Evolutionary conservation across 2,329 filamentous ascomycete genomes (phyloP).

Genomic region (Macrophomina phaseolina): DNA sequence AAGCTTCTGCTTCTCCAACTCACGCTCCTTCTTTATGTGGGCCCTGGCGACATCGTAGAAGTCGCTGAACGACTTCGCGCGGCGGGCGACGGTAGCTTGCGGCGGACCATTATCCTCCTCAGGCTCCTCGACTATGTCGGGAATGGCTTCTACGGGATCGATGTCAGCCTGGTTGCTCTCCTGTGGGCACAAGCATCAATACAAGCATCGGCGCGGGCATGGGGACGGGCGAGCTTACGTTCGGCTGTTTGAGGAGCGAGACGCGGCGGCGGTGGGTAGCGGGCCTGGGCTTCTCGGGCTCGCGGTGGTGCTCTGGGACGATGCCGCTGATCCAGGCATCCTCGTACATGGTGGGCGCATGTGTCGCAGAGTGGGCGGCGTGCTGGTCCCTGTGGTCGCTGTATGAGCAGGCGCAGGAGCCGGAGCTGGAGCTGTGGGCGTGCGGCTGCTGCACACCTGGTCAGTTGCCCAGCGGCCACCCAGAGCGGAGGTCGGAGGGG

Average conservation of each 20-base stretch:
- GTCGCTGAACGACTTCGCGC: constrained; percentile 79
- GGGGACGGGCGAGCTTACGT: constrained; percentile 49
- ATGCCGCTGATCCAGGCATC: constrained; percentile 81
- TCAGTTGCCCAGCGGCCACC: not conserved
- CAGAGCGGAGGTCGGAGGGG: not conserved
- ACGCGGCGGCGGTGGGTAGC: constrained; percentile 68
- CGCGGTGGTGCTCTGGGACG: constrained; percentile 60
- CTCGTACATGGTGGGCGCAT: constrained; percentile 69
- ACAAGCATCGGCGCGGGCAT: constrained; percentile 47
- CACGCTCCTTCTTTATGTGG: constrained; percentile 61
- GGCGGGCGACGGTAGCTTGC: constrained; percentile 66
- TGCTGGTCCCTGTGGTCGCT: constrained; percentile 15
- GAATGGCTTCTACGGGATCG: constrained; percentile 62
- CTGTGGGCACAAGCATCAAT: constrained; percentile 55
- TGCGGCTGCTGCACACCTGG: constrained; percentile 20
- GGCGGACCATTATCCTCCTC: constrained; percentile 66
- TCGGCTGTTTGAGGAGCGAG: constrained; percentile 66
- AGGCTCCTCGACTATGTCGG: constrained; percentile 63
- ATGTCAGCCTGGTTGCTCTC: constrained; percentile 60
- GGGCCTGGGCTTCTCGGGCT: constrained; percentile 55
- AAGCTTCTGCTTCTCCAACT: constrained; percentile 48
- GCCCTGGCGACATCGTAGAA: constrained; percentile 70
- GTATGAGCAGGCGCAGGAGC: not conserved
- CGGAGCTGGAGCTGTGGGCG: constrained; percentile 9
- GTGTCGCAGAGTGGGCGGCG: constrained; percentile 5